Evolutionary conservation across 2,329 filamentous ascomycete species (phyloP), one percentile per base, ranked within the genome.

Genomic region (Geoglossum cookeanum): DNA sequence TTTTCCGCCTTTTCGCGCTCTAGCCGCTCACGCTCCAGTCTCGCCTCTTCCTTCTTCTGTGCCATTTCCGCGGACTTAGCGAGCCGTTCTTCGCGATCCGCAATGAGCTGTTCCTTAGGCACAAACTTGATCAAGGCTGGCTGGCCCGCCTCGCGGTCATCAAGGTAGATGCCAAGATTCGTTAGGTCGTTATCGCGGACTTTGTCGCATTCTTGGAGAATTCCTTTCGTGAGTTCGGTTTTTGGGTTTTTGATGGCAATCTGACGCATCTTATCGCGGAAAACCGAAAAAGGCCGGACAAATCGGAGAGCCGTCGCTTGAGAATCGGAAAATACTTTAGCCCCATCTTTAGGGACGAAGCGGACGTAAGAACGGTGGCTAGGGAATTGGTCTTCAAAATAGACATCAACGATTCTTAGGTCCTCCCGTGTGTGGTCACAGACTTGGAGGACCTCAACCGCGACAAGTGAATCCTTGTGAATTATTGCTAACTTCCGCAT

Each of bases 151-250:
- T 80, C 76, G 32, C 87, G 80, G 65, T 96, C 90, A 66, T 96
- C 90, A 0, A 96, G 80, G 65, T 94, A 94, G 58, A 96, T 84
- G 42, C 84, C 87, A 0, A 94, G 73, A 58, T 90, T 82, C 64
- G 86, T 90, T 9, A 96, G 79, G 58, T 90, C 81, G 8, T 80
- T 76, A 67, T 96, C 87, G 56, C 90, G 85, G 48, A 96, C 79
- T 17, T 78, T 76, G 66, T 94, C 91, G 62, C 85, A 92, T 52
- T 94, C 77, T 0, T 75, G 70, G 1, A 96, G 79, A 42, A 92
- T 81, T 3, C 84, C 78, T 66, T 88, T 87, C 59, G 84, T 80
- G 1, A 80, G 74, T 0, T 22, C 13, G 8, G 73, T 71, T 55
- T 72, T 69, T 57, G 70, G 67, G 32, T 66, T 65, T 7, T 73